Evolutionary conservation across 208 protist species (phyloP).

Genomic region (Herpetomonas samuelpessoai): DNA sequence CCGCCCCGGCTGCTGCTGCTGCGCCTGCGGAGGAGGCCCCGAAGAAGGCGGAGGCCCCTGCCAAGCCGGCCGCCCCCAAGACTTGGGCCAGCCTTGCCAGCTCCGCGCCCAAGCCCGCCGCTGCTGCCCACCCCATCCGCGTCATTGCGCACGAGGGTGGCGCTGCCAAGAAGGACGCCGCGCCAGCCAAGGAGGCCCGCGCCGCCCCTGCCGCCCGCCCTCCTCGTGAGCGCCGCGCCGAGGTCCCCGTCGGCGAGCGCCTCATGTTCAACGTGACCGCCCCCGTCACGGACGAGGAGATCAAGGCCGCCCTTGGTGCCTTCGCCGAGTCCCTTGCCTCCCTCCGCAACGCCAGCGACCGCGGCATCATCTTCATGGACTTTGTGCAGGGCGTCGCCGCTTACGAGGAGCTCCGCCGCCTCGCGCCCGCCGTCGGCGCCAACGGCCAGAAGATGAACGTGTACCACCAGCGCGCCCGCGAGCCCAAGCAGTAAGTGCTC

Average conservation of each 20-base stretch:
- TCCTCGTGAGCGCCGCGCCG: constrained; percentile 32
- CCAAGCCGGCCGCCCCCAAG: constrained; percentile 38
- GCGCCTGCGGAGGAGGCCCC: constrained; percentile 12
- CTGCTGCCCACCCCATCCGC: constrained; percentile 34
- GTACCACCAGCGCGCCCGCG: constrained; percentile 68
- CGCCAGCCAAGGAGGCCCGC: constrained; percentile 15
- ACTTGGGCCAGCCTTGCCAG: constrained; percentile 65
- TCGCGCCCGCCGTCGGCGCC: constrained; percentile 38
- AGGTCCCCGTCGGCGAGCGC: constrained; percentile 56
- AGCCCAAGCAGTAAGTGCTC: constrained; percentile 13
- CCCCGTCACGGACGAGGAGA: constrained; percentile 76
- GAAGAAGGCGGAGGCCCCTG: constrained; percentile 5
- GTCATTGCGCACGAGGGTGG: constrained; percentile 30
- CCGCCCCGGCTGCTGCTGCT: constrained; percentile 3
- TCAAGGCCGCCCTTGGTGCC: constrained; percentile 58
- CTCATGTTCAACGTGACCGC: constrained; percentile 83
- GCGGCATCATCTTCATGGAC: constrained; percentile 84
- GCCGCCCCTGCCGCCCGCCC: constrained; percentile 17
- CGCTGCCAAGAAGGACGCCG: constrained; percentile 21
- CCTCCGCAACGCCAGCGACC: constrained; percentile 78
- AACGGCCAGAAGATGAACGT: constrained; percentile 62
- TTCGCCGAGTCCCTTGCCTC: constrained; percentile 61
- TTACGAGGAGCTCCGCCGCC: constrained; percentile 50
- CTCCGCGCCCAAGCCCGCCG: constrained; percentile 26
- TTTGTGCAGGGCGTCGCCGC: constrained; percentile 66